Evolutionary conservation across 345 rosid species (phyloP).

Genomic region (Kandelia obovata): DNA sequence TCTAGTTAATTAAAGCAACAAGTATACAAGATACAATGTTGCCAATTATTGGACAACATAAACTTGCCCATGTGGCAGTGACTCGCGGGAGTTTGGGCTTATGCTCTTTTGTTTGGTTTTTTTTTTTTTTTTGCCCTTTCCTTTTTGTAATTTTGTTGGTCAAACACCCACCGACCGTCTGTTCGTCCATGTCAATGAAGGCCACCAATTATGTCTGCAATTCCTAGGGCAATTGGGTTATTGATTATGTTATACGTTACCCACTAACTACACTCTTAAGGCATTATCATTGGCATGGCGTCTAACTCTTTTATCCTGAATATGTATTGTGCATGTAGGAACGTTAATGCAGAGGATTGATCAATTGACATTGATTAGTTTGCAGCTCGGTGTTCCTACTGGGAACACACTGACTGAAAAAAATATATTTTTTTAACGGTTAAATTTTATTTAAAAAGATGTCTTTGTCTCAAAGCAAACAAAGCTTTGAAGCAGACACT

Average conservation of each 20-base stretch:
- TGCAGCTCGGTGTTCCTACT: no score
- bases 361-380: no score
- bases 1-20: background rate
- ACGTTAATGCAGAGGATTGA: no score
- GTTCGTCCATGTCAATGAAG: background rate
- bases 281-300: background rate
- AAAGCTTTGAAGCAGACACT: no score
- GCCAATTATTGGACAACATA: constrained; percentile 12
- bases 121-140: background rate
- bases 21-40: background rate
- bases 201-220: background rate
- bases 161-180: background rate
- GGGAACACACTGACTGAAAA: no score
- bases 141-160: background rate
- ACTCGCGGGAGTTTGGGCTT: background rate
- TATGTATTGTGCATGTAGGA: no score
- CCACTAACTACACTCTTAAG: background rate
- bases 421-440: no score
- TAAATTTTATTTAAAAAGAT: no score
- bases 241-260: background rate
- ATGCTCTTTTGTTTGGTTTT: background rate
- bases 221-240: background rate
- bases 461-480: no score
- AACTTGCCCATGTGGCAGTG: constrained; percentile 14
- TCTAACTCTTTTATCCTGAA: background rate